These are phyloP conservation scores for Prunus dulcis DNA, from an alignment of 306 rosid genomes.

Conservation along the genomic window DNA sequence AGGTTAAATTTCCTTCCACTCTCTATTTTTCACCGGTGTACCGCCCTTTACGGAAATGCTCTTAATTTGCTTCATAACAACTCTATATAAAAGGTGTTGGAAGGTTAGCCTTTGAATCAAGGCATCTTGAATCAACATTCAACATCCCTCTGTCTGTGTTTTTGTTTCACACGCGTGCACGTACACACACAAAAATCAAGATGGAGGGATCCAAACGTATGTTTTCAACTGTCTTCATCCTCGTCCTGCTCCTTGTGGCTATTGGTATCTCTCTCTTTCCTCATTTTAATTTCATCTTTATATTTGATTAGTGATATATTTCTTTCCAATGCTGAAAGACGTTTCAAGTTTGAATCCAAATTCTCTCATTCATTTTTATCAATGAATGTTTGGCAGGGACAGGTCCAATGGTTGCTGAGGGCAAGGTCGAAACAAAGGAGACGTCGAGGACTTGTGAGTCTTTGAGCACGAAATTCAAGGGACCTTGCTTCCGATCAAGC, in stretches of 20 bases:
- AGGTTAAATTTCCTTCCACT: not conserved
- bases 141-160: not conserved
- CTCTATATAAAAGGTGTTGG: not conserved
- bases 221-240: not conserved
- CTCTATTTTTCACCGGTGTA: not conserved
- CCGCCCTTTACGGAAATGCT: not conserved
- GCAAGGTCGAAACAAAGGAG: not conserved
- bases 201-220: not conserved
- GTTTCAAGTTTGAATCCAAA: not conserved
- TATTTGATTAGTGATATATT: not conserved
- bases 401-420: constrained; percentile 3
- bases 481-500: not conserved
- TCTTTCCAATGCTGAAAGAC: not conserved
- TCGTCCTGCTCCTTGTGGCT: constrained; percentile 2
- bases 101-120: not conserved
- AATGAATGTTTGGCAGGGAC: not conserved
- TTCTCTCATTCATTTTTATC: not conserved
- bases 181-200: too few species aligned
- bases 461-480: not conserved
- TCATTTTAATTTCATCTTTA: not conserved
- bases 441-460: not conserved
- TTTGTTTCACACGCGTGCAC: not conserved
- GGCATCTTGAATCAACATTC: too few species aligned
- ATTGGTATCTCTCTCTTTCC: not conserved
- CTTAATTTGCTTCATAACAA: not conserved